These are phyloP conservation scores for Dryadomyces quercus-mongolicae DNA, from an alignment of 2,329 filamentous ascomycete species.

Conservation along the genomic window DNA sequence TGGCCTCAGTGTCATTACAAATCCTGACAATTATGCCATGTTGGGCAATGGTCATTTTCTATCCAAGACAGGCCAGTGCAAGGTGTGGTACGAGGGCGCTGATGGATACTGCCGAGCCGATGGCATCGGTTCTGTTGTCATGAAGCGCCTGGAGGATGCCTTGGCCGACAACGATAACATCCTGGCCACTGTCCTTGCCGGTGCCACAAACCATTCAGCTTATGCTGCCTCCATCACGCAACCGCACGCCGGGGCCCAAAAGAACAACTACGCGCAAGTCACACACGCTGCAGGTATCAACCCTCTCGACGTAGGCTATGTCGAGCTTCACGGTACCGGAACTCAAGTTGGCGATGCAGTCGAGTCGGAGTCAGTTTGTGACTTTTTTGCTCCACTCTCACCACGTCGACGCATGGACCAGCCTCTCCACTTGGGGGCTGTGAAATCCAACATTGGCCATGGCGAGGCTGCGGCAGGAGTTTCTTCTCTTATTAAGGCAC, in stretches of 20 bases:
- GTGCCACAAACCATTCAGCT: slow-evolving; percentile 51
- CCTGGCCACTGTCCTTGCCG: slow-evolving; percentile 47
- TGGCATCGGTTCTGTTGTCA: slow-evolving; percentile 26
- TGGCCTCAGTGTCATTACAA: slow-evolving; percentile 67
- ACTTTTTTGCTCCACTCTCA: slow-evolving; percentile 10
- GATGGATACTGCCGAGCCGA: slow-evolving; percentile 52
- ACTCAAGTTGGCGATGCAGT: slow-evolving; percentile 52
- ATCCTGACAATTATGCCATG: slow-evolving; percentile 66
- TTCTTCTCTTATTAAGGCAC: slow-evolving; percentile 30
- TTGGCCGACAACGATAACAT: slow-evolving; percentile 30
- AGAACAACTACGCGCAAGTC: slow-evolving; percentile 42
- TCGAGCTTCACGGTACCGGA: slow-evolving; percentile 60
- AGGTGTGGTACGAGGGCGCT: slow-evolving; percentile 24
- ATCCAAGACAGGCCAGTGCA: slow-evolving; percentile 63
- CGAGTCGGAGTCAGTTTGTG: slow-evolving; percentile 45
- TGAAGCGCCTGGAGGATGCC: slow-evolving; percentile 36
- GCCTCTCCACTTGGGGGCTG: slow-evolving; percentile 32
- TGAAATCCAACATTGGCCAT: slow-evolving; percentile 41
- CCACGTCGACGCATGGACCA: not conserved
- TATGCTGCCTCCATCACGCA: slow-evolving; percentile 52
- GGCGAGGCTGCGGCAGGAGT: slow-evolving; percentile 30
- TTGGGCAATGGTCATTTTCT: slow-evolving; percentile 66
- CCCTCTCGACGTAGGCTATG: slow-evolving; percentile 46
- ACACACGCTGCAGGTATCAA: slow-evolving; percentile 43
- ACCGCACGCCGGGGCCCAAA: slow-evolving; percentile 45